phyloP scores from a whole-genome alignment of 768 basidiomycete species.

The Chalciporus chontae region DNA sequence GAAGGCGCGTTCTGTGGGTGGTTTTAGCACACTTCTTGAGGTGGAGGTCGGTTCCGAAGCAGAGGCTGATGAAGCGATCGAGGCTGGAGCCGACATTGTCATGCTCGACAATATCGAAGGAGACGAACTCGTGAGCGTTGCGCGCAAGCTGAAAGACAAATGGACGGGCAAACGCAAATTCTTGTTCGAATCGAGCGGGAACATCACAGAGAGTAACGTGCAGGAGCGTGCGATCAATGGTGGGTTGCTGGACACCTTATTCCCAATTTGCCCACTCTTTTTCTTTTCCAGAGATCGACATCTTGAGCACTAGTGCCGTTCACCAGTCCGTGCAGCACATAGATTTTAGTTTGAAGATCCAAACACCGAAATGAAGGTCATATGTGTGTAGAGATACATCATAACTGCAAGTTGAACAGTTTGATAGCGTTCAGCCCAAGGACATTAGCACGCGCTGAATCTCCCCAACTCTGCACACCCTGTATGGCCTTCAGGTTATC shows the following conservation, averaged over 20 bases:
- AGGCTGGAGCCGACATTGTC: slow-evolving; percentile 90
- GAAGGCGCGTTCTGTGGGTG: slow-evolving; percentile 84
- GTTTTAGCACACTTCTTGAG: slow-evolving; percentile 88
- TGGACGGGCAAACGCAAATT: slow-evolving; percentile 84
- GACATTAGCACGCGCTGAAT: slow-evolving; percentile 62
- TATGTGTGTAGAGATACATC: slow-evolving; percentile 12
- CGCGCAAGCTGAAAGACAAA: slow-evolving; percentile 67
- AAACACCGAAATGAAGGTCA: slow-evolving; percentile 46
- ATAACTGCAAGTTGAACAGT: slow-evolving; percentile 53
- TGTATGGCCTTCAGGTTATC: slow-evolving; percentile 83
- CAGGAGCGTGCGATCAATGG: slow-evolving; percentile 79
- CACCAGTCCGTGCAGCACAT: slow-evolving; percentile 93
- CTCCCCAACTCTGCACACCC: slow-evolving; percentile 28
- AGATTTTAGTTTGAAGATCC: slow-evolving; percentile 96
- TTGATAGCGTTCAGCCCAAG: slow-evolving; percentile 69
- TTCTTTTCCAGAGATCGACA: slow-evolving; percentile 82
- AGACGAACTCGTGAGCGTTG: slow-evolving; percentile 60
- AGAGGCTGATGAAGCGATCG: slow-evolving; percentile 96
- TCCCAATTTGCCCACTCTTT: slow-evolving; percentile 1
- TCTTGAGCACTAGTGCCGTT: slow-evolving; percentile 85
- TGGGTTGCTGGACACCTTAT: slow-evolving; percentile 31
- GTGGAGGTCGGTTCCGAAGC: slow-evolving; percentile 88
- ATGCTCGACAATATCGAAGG: slow-evolving; percentile 96
- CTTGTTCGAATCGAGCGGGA: slow-evolving; percentile 90
- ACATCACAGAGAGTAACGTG: slow-evolving; percentile 87